phyloP scores from a whole-genome alignment of 768 basidiomycete genomes.

The Mycena floridula region DNA sequence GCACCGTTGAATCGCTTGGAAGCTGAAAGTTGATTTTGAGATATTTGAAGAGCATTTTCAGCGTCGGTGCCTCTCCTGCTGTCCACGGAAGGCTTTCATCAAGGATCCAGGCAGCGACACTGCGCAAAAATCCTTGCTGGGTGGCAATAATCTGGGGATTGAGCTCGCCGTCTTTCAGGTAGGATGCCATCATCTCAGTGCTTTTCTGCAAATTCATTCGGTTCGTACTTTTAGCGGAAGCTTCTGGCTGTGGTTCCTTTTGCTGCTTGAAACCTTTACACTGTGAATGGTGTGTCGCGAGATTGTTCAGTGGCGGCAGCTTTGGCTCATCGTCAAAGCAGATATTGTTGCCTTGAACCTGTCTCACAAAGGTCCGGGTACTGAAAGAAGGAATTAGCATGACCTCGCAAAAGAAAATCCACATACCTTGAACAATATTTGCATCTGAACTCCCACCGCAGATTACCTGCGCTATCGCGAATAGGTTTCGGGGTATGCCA shows the following conservation, averaged over 20 bases:
- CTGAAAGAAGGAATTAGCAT: slow-evolving; percentile 2
- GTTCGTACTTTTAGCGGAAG: not conserved
- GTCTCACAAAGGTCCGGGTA: slow-evolving; percentile 3
- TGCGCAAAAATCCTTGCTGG: slow-evolving; percentile 9
- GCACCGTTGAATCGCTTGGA: slow-evolving; percentile 21
- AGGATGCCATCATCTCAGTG: slow-evolving; percentile 13
- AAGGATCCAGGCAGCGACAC: slow-evolving; percentile 12
- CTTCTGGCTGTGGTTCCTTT: not conserved
- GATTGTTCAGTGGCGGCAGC: slow-evolving; percentile 8
- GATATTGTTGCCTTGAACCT: slow-evolving; percentile 1
- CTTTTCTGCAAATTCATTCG: slow-evolving; percentile 3
- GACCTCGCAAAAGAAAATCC: not conserved
- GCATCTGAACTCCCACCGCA: slow-evolving; percentile 8
- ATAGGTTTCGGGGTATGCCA: not conserved
- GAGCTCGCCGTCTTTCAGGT: slow-evolving; percentile 10
- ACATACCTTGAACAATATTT: slow-evolving; percentile 7
- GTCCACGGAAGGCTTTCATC: slow-evolving; percentile 14
- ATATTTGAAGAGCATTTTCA: slow-evolving; percentile 10
- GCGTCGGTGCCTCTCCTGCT: slow-evolving; percentile 8
- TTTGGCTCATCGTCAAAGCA: slow-evolving; percentile 8
- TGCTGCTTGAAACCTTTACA: slow-evolving; percentile 2
- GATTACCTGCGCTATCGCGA: not conserved
- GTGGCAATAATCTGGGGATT: slow-evolving; percentile 11
- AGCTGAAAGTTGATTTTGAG: slow-evolving; percentile 10
- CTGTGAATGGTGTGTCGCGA: slow-evolving; percentile 3